A percentile compares a stretch with the other conserved stretches of the same genome.
phyloP scores from a whole-genome alignment of 305 asterid species.

The Solanum hybrid region DNA sequence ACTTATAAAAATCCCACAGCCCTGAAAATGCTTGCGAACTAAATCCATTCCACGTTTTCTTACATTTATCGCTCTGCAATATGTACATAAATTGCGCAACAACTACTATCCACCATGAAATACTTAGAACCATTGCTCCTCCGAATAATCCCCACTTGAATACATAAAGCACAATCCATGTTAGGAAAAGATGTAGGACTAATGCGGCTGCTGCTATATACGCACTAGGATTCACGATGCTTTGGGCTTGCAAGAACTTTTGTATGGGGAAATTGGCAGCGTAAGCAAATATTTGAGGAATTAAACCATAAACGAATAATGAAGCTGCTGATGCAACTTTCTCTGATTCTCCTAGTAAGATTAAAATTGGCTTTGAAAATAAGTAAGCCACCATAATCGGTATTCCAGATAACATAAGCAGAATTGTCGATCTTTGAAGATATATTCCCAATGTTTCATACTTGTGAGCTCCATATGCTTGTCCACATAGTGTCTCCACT shows the following conservation, averaged over 20 bases:
- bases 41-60: conserved; percentile 29
- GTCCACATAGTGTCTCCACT: conserved; percentile 39
- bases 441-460: conserved; percentile 31
- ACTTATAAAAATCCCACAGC: conserved; percentile 29
- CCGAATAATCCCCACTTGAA: conserved; percentile 28
- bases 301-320: conserved; percentile 26
- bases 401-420: conserved; percentile 22
- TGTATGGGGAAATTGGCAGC: conserved; percentile 32
- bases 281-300: conserved; percentile 38
- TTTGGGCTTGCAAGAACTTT: conserved; percentile 33
- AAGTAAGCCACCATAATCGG: conserved; percentile 19
- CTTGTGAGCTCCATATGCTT: conserved; percentile 38
- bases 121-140: conserved; percentile 19
- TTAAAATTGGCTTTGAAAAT: conserved; percentile 22
- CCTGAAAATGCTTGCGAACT: conserved; percentile 30
- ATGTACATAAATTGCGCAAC: conserved; percentile 26
- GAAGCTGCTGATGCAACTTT: conserved; percentile 24
- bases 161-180: conserved; percentile 26
- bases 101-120: conserved; percentile 38
- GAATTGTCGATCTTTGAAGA: conserved; percentile 32
- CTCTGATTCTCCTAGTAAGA: conserved; percentile 26
- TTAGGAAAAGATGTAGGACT: conserved; percentile 15
- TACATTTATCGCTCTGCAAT: conserved; percentile 13
- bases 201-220: conserved; percentile 21
- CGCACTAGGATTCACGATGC: conserved; percentile 28